Percentiles rank a stretch among this genome's conserved stretches.
Conservation (phyloP, 2,329 filamentous ascomycete genomes). For the Leptodontidium sp. region DNA sequence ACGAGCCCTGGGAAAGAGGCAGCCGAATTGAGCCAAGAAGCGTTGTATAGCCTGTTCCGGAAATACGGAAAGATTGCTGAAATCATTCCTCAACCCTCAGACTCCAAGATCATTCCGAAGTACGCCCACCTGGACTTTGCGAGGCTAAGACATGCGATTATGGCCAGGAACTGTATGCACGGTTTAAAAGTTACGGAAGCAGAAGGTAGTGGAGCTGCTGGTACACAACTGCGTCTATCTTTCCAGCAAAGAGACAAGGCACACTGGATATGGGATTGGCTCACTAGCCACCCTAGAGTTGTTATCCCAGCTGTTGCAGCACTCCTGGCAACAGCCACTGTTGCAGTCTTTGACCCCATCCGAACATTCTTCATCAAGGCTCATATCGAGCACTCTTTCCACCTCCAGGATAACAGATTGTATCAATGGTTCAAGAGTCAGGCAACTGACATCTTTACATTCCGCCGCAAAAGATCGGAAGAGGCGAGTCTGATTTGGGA, state of each 20-base stretch:
- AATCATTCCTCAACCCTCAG: slow-evolving; percentile 81
- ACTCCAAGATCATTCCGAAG: slow-evolving; percentile 84
- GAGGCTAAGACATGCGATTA: slow-evolving; percentile 54
- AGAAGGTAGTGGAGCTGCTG: slow-evolving; percentile 75
- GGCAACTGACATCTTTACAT: slow-evolving; percentile 70
- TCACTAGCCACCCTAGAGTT: slow-evolving; percentile 84
- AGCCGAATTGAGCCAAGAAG: slow-evolving; percentile 85
- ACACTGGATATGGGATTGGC: slow-evolving; percentile 86
- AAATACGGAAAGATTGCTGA: slow-evolving; percentile 90
- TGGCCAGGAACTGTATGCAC: slow-evolving; percentile 73
- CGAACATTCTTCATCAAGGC: slow-evolving; percentile 91
- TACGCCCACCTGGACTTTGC: slow-evolving; percentile 84
- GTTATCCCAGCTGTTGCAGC: slow-evolving; percentile 86
- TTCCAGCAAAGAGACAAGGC: slow-evolving; percentile 83
- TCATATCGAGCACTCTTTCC: slow-evolving; percentile 81
- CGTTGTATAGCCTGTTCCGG: slow-evolving; percentile 85
- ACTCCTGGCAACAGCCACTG: slow-evolving; percentile 81
- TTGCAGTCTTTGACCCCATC: slow-evolving; percentile 92
- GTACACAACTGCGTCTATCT: slow-evolving; percentile 80
- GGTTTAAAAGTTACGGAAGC: slow-evolving; percentile 76
- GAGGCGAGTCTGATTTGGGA: slow-evolving; percentile 82
- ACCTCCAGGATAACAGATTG: slow-evolving; percentile 75
- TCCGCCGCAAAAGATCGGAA: slow-evolving; percentile 64
- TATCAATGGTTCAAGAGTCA: slow-evolving; percentile 85
- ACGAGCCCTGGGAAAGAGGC: slow-evolving; percentile 73